A percentile compares a stretch with the other conserved stretches of the same genome.
phyloP scores from a whole-genome alignment of 2,329 filamentous ascomycete species.

The Fusarium guadeloupense region DNA sequence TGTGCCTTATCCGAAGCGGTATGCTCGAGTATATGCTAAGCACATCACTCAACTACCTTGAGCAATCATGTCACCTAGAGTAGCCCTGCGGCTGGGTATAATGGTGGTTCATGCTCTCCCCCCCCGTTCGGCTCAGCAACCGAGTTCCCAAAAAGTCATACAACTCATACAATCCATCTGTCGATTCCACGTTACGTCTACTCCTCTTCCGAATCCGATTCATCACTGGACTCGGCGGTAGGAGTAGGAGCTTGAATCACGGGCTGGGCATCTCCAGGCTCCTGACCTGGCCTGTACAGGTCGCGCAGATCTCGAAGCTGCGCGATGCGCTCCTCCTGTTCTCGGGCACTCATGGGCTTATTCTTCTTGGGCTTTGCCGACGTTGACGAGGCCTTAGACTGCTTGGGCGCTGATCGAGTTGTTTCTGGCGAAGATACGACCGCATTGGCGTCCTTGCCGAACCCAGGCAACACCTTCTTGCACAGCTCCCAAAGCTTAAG shows the following conservation, averaged over 20 bases:
- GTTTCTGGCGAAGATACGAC: slow-evolving; percentile 46
- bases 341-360: slow-evolving; percentile 77
- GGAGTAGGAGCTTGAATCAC: slow-evolving; percentile 42
- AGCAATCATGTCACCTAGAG: slow-evolving; percentile 35
- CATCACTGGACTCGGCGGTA: slow-evolving; percentile 52
- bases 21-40: slow-evolving; percentile 17
- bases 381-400: slow-evolving; percentile 43
- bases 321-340: slow-evolving; percentile 73
- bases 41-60: slow-evolving; percentile 19
- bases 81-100: slow-evolving; percentile 44
- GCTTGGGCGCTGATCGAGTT: slow-evolving; percentile 44
- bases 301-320: slow-evolving; percentile 65
- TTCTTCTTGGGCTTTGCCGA: slow-evolving; percentile 72
- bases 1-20: slow-evolving; percentile 23
- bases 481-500: slow-evolving; percentile 60
- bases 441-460: slow-evolving; percentile 48
- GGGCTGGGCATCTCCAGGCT: slow-evolving; percentile 42
- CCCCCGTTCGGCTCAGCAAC: slow-evolving; percentile 29
- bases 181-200: slow-evolving; percentile 42
- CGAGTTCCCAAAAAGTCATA: slow-evolving; percentile 35
- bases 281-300: slow-evolving; percentile 50
- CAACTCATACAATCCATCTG: slow-evolving; percentile 41
- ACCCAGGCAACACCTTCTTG: slow-evolving; percentile 54
- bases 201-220: slow-evolving; percentile 60
- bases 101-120: slow-evolving; percentile 40